Conservation (phyloP, 2,329 filamentous ascomycete genomes). For the Calonectria hawksworthii region DNA sequence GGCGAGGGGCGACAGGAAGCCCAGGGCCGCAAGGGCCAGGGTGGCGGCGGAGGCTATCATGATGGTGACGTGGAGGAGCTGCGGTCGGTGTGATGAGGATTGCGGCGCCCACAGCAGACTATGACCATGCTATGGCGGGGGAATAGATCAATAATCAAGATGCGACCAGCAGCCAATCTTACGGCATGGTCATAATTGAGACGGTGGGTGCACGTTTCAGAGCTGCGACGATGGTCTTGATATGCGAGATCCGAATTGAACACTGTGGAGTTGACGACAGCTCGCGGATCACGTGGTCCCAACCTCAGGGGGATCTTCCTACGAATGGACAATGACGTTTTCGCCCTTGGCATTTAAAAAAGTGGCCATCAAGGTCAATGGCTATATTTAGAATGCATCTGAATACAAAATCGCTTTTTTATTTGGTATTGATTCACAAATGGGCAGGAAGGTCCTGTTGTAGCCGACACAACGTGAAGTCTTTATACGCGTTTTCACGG, state of each 20-base stretch:
- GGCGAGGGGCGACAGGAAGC: constrained; percentile 45
- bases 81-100: background rate
- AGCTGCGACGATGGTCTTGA: constrained; percentile 17
- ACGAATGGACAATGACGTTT: background rate
- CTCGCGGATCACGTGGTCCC: constrained; percentile 40
- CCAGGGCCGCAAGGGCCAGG: constrained; percentile 36
- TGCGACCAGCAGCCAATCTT: constrained; percentile 32
- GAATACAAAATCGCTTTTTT: background rate
- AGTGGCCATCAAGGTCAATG: background rate
- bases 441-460: background rate
- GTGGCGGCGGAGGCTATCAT: constrained; percentile 23
- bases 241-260: constrained; percentile 8
- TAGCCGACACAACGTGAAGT: background rate
- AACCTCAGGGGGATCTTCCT: constrained; percentile 23
- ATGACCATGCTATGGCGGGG: constrained; percentile 18
- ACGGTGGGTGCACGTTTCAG: constrained; percentile 12
- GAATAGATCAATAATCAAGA: constrained; percentile 12
- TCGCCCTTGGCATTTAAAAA: background rate
- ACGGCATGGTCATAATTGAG: constrained; percentile 35
- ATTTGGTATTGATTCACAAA: background rate
- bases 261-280: constrained; percentile 37
- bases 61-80: constrained; percentile 26
- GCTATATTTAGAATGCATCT: background rate
- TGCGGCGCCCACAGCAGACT: constrained; percentile 2
- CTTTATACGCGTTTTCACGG: background rate